phyloP scores from a whole-genome alignment of 176 grass and related monocot species.

The Paspalum notatum region DNA sequence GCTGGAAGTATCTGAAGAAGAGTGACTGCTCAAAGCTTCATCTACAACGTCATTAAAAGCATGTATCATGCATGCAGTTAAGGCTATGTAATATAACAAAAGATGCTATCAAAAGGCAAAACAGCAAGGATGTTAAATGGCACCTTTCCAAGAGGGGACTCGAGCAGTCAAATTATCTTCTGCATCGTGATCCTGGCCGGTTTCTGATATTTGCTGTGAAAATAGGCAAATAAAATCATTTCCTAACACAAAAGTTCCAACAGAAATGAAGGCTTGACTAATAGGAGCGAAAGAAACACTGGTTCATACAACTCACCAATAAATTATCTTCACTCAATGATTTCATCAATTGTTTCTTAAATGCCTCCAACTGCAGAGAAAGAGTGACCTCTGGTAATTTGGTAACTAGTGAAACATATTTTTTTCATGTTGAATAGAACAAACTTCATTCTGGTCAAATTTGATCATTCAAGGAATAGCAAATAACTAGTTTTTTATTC shows the following conservation, averaged over 20 bases:
- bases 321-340: conserved; percentile 81
- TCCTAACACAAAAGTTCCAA: conserved; percentile 15
- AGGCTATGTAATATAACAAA: background rate
- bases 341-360: conserved; percentile 94
- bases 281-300: conserved; percentile 14
- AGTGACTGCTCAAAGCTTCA: conserved; percentile 56
- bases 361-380: conserved; percentile 77
- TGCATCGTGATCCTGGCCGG: conserved; percentile 41
- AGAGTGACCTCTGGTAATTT: background rate
- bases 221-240: conserved; percentile 29
- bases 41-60: conserved; percentile 49
- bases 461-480: background rate
- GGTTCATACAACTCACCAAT: conserved; percentile 55
- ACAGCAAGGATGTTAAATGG: conserved; percentile 3
- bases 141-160: conserved; percentile 68
- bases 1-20: conserved; percentile 50
- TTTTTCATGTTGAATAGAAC: conserved; percentile 1
- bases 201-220: conserved; percentile 77
- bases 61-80: conserved; percentile 18
- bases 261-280: conserved; percentile 9
- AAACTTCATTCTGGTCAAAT: background rate
- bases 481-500: background rate
- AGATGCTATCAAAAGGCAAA: conserved; percentile 23
- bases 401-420: background rate
- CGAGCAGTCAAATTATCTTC: conserved; percentile 50